A percentile compares a stretch with the other conserved stretches of the same genome.
These are phyloP conservation scores for Tetrapisispora namnaoensis DNA, from an alignment of 805 yeast genomes.

Conservation along the genomic window DNA sequence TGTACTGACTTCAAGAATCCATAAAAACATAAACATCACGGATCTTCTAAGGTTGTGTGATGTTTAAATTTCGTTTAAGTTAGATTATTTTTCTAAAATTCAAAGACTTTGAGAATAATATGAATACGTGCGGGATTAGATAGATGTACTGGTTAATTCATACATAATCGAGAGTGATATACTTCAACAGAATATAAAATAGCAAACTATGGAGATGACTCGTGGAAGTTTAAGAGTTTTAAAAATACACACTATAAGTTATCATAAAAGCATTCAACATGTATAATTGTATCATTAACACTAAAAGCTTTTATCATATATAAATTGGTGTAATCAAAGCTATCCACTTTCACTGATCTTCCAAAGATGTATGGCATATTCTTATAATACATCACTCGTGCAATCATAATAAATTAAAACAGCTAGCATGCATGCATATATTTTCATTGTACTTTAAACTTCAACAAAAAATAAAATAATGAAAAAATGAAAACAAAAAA, in stretches of 20 bases:
- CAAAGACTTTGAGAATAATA: not conserved
- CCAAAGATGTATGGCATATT: not conserved
- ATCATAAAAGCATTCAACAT: not conserved
- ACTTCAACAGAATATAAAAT: constrained; percentile 2
- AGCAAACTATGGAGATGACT: not conserved
- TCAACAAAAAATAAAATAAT: constrained; percentile 4
- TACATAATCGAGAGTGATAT: not conserved
- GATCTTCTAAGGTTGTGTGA: not conserved
- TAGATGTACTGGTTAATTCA: not conserved
- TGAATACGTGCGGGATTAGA: not conserved
- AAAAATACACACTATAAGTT: not conserved
- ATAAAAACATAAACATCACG: not conserved
- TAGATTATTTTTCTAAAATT: constrained; percentile 2
- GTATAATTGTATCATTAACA: not conserved
- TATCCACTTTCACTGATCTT: not conserved
- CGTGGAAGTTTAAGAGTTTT: not conserved
- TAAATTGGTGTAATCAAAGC: not conserved
- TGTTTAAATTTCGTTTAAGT: not conserved
- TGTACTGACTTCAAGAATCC: constrained; percentile 2
- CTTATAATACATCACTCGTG: constrained; percentile 1
- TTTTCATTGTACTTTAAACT: not conserved
- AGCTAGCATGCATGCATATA: not conserved
- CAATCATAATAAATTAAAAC: not conserved
- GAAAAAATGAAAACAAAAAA: constrained; percentile 2
- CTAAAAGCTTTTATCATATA: not conserved